Evolutionary conservation across 805 yeast species (phyloP).

Genomic region (Metschnikowia proteae): DNA sequence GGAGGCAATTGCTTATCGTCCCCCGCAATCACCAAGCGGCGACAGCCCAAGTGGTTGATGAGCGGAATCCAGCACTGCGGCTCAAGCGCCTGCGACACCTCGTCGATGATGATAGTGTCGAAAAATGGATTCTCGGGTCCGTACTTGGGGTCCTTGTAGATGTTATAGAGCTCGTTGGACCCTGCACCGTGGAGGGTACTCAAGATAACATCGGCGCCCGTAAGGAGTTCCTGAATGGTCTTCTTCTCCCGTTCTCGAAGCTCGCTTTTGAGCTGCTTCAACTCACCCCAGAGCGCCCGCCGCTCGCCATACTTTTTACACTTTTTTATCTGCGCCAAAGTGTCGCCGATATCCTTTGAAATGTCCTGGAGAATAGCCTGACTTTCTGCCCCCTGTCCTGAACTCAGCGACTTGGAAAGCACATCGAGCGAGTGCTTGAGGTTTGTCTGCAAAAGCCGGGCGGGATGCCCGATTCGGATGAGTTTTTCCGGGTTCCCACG

Average conservation of each 20-base stretch:
- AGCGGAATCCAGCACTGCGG: conserved; percentile 97
- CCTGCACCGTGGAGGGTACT: conserved; percentile 90
- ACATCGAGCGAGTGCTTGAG: conserved; percentile 74
- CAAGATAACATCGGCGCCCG: conserved; percentile 64
- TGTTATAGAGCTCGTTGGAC: conserved; percentile 57
- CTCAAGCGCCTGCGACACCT: conserved; percentile 89
- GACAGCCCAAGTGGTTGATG: conserved; percentile 54
- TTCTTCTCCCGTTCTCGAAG: conserved; percentile 61
- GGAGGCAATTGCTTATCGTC: conserved; percentile 93
- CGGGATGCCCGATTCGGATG: conserved; percentile 92
- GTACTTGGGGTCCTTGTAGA: conserved; percentile 35
- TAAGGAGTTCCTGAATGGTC: conserved; percentile 54
- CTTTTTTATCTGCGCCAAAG: conserved; percentile 55
- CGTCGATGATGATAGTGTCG: conserved; percentile 86
- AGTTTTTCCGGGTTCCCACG: conserved; percentile 34
- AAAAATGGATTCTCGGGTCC: conserved; percentile 43
- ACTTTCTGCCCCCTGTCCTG: conserved; percentile 35
- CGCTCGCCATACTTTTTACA: conserved; percentile 62
- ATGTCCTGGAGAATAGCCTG: conserved; percentile 60
- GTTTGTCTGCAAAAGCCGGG: conserved; percentile 63
- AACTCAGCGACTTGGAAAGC: conserved; percentile 53
- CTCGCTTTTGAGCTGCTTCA: conserved; percentile 69
- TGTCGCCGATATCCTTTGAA: conserved; percentile 61
- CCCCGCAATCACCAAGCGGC: conserved; percentile 78
- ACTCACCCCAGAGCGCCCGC: conserved; percentile 61